Percentiles rank a stretch among this genome's conserved stretches.
Evolutionary conservation across 805 yeast species (phyloP).

Genomic region (Yamadazyma takamatsuzukensis): DNA sequence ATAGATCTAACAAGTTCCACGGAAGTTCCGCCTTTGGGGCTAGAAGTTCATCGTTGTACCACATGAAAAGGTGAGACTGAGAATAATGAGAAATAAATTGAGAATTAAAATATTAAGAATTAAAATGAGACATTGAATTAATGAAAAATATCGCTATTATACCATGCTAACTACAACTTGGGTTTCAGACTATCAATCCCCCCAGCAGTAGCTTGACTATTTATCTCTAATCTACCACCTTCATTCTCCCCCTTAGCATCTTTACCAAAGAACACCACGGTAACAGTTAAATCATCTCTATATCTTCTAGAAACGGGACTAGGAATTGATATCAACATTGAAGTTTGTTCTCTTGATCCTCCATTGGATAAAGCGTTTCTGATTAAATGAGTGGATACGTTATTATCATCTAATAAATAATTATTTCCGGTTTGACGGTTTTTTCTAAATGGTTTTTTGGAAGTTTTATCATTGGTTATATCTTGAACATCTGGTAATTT

Average conservation of each 20-base stretch:
- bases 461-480: slow-evolving; percentile 53
- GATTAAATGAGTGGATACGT: slow-evolving; percentile 88
- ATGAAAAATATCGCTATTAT: neutral
- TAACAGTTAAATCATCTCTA: slow-evolving; percentile 93
- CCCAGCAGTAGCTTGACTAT: slow-evolving; percentile 56
- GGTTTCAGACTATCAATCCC: slow-evolving; percentile 47
- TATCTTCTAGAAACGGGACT: slow-evolving; percentile 87
- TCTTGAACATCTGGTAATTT: slow-evolving; percentile 64
- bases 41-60: slow-evolving; percentile 41
- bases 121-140: neutral
- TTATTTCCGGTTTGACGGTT: slow-evolving; percentile 32
- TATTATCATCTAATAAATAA: slow-evolving; percentile 72
- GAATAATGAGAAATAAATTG: neutral
- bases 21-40: slow-evolving; percentile 61
- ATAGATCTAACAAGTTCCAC: slow-evolving; percentile 66
- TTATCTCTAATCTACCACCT: slow-evolving; percentile 51
- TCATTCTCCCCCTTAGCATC: slow-evolving; percentile 39
- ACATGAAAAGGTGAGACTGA: neutral
- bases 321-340: slow-evolving; percentile 86
- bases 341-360: slow-evolving; percentile 82
- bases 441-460: slow-evolving; percentile 75
- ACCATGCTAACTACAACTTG: slow-evolving; percentile 30
- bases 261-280: slow-evolving; percentile 89
- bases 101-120: no score
- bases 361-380: slow-evolving; percentile 88